These are phyloP conservation scores for Phytopythium boreale DNA, from an alignment of 352 stramenopile genomes.

Conservation along the genomic window DNA sequence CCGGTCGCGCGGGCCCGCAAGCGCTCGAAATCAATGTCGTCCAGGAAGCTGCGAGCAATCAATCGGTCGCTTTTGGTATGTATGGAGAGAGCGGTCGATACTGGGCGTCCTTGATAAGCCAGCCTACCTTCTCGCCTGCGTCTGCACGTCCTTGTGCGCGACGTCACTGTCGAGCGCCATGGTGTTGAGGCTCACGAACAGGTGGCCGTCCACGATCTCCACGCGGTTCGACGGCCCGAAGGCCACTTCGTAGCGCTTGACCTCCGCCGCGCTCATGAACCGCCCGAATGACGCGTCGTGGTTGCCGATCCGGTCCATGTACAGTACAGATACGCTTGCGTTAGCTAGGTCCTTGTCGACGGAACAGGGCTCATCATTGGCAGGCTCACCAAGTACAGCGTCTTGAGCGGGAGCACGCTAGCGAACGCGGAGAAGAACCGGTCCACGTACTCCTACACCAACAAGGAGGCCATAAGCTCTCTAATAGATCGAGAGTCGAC, in stretches of 20 bases:
- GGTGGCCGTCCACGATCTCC: constrained; percentile 42
- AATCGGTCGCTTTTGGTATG: not conserved
- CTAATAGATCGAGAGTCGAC: not conserved
- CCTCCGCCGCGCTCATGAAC: constrained; percentile 32
- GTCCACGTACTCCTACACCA: constrained; percentile 39
- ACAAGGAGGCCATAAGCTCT: not conserved
- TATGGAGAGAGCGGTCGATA: no score
- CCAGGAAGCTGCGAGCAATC: constrained; percentile 32
- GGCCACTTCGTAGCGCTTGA: constrained; percentile 51
- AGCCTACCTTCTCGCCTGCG: constrained; percentile 48
- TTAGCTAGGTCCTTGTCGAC: no score
- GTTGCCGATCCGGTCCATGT: constrained; percentile 52
- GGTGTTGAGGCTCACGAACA: constrained; percentile 69
- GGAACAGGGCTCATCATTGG: not conserved
- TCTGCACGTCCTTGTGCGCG: constrained; percentile 34
- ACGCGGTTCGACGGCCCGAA: constrained; percentile 61
- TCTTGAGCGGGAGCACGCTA: constrained; percentile 36
- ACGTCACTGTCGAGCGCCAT: constrained; percentile 77
- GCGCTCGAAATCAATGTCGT: constrained; percentile 30
- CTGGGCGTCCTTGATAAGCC: no score
- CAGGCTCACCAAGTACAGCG: constrained; percentile 49
- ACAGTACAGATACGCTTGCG: no score
- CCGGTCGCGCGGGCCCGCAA: constrained; percentile 20
- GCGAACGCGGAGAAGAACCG: constrained; percentile 46
- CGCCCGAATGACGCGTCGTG: constrained; percentile 72